phyloP scores from a whole-genome alignment of 1,284 basidiomycete genomes.

The Hortiboletus rubellus region DNA sequence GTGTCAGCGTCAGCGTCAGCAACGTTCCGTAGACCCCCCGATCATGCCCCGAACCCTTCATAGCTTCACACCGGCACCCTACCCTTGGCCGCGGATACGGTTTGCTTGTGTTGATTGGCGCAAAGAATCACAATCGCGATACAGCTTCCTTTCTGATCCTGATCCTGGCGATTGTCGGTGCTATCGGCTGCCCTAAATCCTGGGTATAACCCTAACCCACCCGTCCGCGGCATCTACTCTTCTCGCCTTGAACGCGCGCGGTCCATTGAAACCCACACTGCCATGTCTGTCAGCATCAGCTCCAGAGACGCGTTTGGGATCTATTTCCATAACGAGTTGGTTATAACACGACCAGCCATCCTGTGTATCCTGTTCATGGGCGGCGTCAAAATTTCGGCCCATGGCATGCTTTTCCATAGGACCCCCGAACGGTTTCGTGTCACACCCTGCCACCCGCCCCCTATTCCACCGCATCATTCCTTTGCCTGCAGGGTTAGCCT shows the following conservation, averaged over 20 bases:
- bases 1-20: neutral
- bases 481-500: constrained; percentile 11
- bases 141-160: constrained; percentile 29
- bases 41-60: constrained; percentile 9
- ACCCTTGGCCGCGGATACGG: neutral
- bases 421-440: constrained; percentile 8
- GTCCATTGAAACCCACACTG: neutral
- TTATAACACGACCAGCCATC: constrained; percentile 16
- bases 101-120: constrained; percentile 21
- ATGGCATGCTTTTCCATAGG: neutral
- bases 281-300: constrained; percentile 4
- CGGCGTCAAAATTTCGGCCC: constrained; percentile 8
- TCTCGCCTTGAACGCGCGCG: constrained; percentile 1
- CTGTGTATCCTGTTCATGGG: constrained; percentile 20
- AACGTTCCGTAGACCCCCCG: constrained; percentile 2
- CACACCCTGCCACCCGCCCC: constrained; percentile 8
- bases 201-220: constrained; percentile 22
- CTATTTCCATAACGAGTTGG: constrained; percentile 2
- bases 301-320: constrained; percentile 9
- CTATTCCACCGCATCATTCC: constrained; percentile 17
- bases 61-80: neutral
- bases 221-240: neutral
- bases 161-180: constrained; percentile 31
- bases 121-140: constrained; percentile 11
- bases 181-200: constrained; percentile 24